Percentiles rank a stretch among this genome's conserved stretches.
Conservation (phyloP, 371 early-diverging fungal species). For the Mortierella sp. region DNA sequence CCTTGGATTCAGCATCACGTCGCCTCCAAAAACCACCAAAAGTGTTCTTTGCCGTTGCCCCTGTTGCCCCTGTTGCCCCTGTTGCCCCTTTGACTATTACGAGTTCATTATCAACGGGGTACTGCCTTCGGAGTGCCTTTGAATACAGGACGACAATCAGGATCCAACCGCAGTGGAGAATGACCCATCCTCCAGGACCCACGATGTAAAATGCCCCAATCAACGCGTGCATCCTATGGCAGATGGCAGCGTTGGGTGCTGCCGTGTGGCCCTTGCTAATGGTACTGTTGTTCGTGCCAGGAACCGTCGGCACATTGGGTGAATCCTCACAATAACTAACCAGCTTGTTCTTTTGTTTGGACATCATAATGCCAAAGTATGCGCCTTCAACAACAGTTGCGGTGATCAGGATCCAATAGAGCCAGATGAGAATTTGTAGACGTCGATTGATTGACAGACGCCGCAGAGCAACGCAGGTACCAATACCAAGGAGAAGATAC, state of each 20-base stretch:
- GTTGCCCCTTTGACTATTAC: neutral
- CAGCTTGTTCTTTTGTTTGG: slow-evolving; percentile 32
- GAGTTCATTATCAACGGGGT: slow-evolving; percentile 22
- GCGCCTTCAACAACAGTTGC: slow-evolving; percentile 31
- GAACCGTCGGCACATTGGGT: no score
- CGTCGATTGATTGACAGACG: slow-evolving; percentile 3
- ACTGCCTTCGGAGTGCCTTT: slow-evolving; percentile 29
- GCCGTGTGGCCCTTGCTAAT: neutral
- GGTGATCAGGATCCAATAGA: slow-evolving; percentile 43
- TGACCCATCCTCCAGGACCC: slow-evolving; percentile 45
- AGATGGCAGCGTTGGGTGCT: neutral
- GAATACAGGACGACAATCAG: slow-evolving; percentile 36
- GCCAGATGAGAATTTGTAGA: slow-evolving; percentile 16
- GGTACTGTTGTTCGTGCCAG: neutral
- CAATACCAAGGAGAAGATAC: slow-evolving; percentile 30
- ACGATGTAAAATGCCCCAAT: slow-evolving; percentile 30
- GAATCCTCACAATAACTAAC: slow-evolving; percentile 34
- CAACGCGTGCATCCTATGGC: slow-evolving; percentile 7
- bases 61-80: neutral
- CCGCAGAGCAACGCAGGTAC: neutral
- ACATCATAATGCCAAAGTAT: slow-evolving; percentile 45
- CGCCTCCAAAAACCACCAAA: neutral
- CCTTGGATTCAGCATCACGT: neutral
- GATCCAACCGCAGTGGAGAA: slow-evolving; percentile 43
- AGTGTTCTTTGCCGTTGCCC: neutral